These are phyloP conservation scores for Aspergillus asperescens DNA, from an alignment of 495 filamentous ascomycete species.

Conservation along the genomic window DNA sequence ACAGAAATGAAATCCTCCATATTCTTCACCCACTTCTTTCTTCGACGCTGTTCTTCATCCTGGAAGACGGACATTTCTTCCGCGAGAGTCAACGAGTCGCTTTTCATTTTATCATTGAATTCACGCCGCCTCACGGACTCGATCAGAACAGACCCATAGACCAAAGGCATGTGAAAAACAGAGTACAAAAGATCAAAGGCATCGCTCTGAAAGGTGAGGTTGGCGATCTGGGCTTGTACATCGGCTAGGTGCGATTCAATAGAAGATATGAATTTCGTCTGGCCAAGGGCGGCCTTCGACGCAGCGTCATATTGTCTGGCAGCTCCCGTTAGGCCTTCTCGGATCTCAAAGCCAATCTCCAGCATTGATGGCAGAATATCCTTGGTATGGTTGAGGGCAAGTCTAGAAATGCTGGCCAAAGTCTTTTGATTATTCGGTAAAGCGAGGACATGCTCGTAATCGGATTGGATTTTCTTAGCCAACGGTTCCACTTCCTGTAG, in stretches of 20 bases:
- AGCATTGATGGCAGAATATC: slow-evolving; percentile 77
- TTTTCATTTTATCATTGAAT: slow-evolving; percentile 84
- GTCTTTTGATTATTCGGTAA: slow-evolving; percentile 65
- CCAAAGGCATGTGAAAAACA: slow-evolving; percentile 73
- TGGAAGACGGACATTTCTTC: slow-evolving; percentile 87
- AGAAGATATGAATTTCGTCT: slow-evolving; percentile 74
- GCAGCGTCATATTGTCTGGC: slow-evolving; percentile 58
- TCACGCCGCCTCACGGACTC: slow-evolving; percentile 82
- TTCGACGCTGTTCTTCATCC: slow-evolving; percentile 83
- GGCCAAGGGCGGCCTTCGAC: slow-evolving; percentile 53
- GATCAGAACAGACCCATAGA: slow-evolving; percentile 82
- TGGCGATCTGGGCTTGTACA: slow-evolving; percentile 63
- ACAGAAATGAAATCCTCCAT: slow-evolving; percentile 57
- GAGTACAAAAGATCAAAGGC: slow-evolving; percentile 71
- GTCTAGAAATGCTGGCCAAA: slow-evolving; percentile 74
- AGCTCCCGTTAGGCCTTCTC: slow-evolving; percentile 61
- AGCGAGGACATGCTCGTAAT: slow-evolving; percentile 72
- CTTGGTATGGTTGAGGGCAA: slow-evolving; percentile 79
- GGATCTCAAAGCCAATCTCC: slow-evolving; percentile 68
- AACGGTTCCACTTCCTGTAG: slow-evolving; percentile 82
- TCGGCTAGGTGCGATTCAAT: slow-evolving; percentile 69
- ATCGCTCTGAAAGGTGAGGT: slow-evolving; percentile 62
- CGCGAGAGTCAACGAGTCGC: slow-evolving; percentile 75
- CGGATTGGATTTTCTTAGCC: slow-evolving; percentile 77
- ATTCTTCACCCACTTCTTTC: slow-evolving; percentile 84